Evolutionary conservation across 805 yeast genomes (phyloP), one percentile per base, ranked within the genome.

Genomic region (Pichia paraexigua): DNA sequence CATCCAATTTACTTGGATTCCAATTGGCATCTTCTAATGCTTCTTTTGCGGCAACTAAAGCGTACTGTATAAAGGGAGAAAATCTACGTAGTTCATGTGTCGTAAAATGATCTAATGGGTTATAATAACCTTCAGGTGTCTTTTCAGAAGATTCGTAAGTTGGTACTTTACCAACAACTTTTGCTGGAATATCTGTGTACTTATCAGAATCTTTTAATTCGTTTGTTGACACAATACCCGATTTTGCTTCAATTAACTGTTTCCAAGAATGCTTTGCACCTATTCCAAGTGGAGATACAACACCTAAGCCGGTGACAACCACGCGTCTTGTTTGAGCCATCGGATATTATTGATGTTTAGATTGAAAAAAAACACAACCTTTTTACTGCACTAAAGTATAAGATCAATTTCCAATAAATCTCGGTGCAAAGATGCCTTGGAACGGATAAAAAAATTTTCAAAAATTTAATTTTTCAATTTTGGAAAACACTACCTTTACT

Each of bases 241-340:
- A 76, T 51, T 74, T 64, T 0, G 79, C 73, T 0, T 68, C 67
- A 1, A 85, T 59, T 7, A 86, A 64, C 18, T 71, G 71, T 2
- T 63, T 47, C 91, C 92, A 87, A 4, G 79, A 67, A 15, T 64
- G 65, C 17, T 60, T 60, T 4, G 73, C 76, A 0, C 90, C 91
- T 7, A 81, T 80, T 0, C 97, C 98, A 3, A 94, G 69, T 0
- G 99, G 99, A 0, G 94, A 80, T 1, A 91, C 78, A 27, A 87
- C 69, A 0, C 98, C 98, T 9, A 94, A 63, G 0, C 99, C 99
- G 0, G 99, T 94, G 1, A 92, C 84, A 1, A 92, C 97, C 0
- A 92, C 96, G 66, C 96, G 70, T 53, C 72, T 66, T 10, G 25
- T 13, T 15, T 35, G 43, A 13, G 49, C 20, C 47, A 47, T 47